Conservation (phyloP, 306 rosid species). For the Luffa aegyptiaca region DNA sequence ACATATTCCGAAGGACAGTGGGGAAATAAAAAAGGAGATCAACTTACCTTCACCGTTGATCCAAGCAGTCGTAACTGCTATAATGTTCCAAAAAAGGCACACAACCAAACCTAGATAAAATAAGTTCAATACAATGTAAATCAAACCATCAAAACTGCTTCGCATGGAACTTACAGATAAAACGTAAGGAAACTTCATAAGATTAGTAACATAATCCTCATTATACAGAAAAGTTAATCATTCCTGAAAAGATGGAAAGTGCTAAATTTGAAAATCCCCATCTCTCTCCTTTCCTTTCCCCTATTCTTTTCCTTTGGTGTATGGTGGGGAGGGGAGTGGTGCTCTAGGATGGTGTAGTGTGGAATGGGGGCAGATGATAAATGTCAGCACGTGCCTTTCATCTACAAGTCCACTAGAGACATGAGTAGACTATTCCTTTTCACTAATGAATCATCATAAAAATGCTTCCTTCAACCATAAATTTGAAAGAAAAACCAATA, state of each 20-base stretch:
- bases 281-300: too few species aligned
- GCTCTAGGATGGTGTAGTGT: neutral
- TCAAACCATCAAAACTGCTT: neutral
- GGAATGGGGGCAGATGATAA: neutral
- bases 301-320: neutral
- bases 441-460: too few species aligned
- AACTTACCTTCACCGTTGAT: conserved; percentile 72
- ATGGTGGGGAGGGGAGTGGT: neutral
- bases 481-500: too few species aligned
- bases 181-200: neutral
- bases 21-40: conserved; percentile 2
- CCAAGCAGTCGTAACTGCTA: conserved; percentile 79
- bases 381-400: neutral
- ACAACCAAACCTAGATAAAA: conserved; percentile 55
- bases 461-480: too few species aligned
- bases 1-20: neutral
- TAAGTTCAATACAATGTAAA: conserved; percentile 12
- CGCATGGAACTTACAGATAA: neutral
- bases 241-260: neutral
- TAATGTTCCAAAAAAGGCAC: conserved; percentile 70
- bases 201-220: neutral
- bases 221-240: neutral
- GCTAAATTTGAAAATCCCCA: neutral
- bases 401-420: neutral
- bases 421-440: too few species aligned